phyloP scores from a whole-genome alignment of 2,329 filamentous ascomycete species.

The Trichoderma oligosporum region DNA sequence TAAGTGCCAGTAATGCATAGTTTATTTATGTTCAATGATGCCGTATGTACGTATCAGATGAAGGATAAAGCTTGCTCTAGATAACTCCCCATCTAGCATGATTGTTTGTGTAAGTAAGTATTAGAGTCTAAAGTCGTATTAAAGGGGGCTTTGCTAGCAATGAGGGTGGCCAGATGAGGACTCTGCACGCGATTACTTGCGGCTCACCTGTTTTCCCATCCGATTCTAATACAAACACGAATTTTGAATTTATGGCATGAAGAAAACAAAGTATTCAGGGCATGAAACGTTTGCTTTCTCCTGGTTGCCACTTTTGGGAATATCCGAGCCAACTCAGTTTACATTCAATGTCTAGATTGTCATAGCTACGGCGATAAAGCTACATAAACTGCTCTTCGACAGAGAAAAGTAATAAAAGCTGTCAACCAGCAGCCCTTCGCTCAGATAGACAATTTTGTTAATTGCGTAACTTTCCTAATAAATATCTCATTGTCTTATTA shows the following conservation, averaged over 20 bases:
- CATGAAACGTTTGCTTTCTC: background rate
- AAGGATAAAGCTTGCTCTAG: background rate
- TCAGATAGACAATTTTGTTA: background rate
- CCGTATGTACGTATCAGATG: background rate
- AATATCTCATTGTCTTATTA: background rate
- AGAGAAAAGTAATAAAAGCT: background rate
- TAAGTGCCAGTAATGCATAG: background rate
- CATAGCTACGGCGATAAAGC: background rate
- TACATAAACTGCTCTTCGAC: background rate
- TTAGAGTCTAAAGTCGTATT: background rate
- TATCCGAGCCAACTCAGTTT: background rate
- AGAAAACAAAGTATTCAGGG: no score
- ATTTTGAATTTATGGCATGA: no score
- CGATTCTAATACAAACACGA: no score
- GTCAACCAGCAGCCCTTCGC: background rate
- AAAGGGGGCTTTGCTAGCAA: background rate
- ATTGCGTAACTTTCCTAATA: background rate
- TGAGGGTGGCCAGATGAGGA: background rate
- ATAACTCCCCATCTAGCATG: background rate
- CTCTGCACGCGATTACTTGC: background rate
- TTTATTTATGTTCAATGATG: background rate
- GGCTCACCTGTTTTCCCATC: background rate
- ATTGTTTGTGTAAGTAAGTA: background rate
- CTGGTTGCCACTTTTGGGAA: background rate
- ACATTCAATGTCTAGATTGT: background rate